Base-by-base conservation (phyloP, 1,284 basidiomycete genomes). In the Pascua sp. region DNA sequence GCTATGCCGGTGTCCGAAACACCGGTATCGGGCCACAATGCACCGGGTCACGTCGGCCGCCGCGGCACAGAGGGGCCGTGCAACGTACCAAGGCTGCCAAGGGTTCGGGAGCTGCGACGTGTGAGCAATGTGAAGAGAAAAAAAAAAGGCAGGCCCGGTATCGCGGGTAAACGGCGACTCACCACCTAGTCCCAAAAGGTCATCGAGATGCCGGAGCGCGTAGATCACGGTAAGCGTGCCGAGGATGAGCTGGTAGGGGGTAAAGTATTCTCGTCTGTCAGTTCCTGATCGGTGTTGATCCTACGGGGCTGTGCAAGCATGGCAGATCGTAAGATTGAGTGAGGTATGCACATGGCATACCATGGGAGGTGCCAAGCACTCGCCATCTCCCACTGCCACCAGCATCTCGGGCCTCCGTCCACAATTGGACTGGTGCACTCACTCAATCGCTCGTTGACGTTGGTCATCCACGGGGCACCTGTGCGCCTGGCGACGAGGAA, bases 241-340 rank as follows among this genome's bases (percentile, higher is more conserved):
- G 56, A 92, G 82, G 53, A 97, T 84, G 64, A 98, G 82, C 72
- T 98, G 94, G 87, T 93, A 98, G 17, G 95, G 95, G 0, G 92
- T 89, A 78, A 91, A 96, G 32, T 85, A 84, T 67, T 83, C 91
- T 94, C 66, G 47, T 44, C 37, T 16, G 48, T 55, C 48, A 56
- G 40, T 32, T 32, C 24, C 24, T 32, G 24, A 32, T 32, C 24
- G 24, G 3, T 32, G 24, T 32, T 32, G 24, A 32, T 32, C 24
- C 24, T 32, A 32, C 24, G 24, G 24, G 24, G 47, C 13, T 18
- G 15, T 13, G 42, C 24, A 45, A 41, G 12, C 16, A 11, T 13
- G 42, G 24, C 51, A 37, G 16, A n/a, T 36, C 24, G 17, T 46
- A 8, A 15, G 7, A 7, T 1, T 40, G n/a, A n/a, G 11, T 17